Percentiles rank a stretch among this genome's conserved stretches.
These are phyloP conservation scores for Cyberlindnera xishuangbannaensis DNA, from an alignment of 805 yeast genomes.

Conservation along the genomic window DNA sequence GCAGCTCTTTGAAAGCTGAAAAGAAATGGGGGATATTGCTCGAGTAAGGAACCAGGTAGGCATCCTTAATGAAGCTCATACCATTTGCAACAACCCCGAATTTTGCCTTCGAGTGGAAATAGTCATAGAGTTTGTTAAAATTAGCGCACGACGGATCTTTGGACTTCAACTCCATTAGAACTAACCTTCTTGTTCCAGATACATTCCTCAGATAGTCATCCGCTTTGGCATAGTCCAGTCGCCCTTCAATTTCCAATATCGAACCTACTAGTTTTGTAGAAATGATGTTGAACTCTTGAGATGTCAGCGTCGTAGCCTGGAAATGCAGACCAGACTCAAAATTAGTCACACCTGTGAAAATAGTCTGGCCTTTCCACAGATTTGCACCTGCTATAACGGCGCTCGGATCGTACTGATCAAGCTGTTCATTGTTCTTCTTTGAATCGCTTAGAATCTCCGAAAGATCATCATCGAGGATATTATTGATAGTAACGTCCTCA, in stretches of 20 bases:
- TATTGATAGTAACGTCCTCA: conserved; percentile 8
- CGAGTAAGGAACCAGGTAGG: conserved; percentile 34
- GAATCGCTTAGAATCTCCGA: conserved; percentile 27
- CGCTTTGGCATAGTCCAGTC: conserved; percentile 50
- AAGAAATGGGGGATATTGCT: conserved; percentile 19
- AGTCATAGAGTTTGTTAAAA: conserved; percentile 25
- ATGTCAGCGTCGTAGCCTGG: conserved; percentile 26
- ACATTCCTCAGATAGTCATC: conserved; percentile 49
- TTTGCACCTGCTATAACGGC: conserved; percentile 8
- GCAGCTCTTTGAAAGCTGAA: conserved; percentile 3
- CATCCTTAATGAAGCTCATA: conserved; percentile 38
- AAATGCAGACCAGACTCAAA: conserved; percentile 29
- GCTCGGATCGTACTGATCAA: conserved; percentile 19
- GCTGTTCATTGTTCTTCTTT: conserved; percentile 13
- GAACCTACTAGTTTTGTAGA: conserved; percentile 23
- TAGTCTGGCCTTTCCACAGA: conserved; percentile 44
- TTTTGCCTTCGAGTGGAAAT: conserved; percentile 31
- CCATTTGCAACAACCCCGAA: conserved; percentile 42
- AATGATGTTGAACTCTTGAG: conserved; percentile 15
- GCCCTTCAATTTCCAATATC: conserved; percentile 50
- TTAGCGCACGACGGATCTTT: conserved; percentile 16
- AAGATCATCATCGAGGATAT: conserved; percentile 30
- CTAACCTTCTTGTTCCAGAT: conserved; percentile 44
- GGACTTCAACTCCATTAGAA: conserved; percentile 38
- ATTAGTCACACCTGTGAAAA: conserved; percentile 44